A percentile compares a stretch with the other conserved stretches of the same genome.
These are phyloP conservation scores for Penicillium rolfsii DNA, from an alignment of 2,329 filamentous ascomycete species.

Conservation along the genomic window DNA sequence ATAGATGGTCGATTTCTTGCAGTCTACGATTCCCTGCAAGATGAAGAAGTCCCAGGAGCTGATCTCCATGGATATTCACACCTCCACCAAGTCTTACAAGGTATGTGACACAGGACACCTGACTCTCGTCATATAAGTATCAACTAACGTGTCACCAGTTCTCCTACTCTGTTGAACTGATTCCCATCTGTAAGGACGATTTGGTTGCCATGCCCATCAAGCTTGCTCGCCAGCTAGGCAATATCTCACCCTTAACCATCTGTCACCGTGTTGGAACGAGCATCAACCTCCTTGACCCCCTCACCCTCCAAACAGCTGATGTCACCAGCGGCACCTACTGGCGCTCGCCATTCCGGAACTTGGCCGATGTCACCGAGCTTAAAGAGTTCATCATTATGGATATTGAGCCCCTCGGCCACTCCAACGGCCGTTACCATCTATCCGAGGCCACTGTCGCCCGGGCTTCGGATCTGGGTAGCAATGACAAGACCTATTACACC, in stretches of 20 bases:
- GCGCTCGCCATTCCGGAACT: constrained; percentile 80
- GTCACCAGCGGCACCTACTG: constrained; percentile 83
- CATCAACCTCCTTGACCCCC: constrained; percentile 85
- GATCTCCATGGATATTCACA: constrained; percentile 92
- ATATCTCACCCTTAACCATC: constrained; percentile 82
- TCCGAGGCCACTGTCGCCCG: constrained; percentile 87
- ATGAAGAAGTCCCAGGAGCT: constrained; percentile 87
- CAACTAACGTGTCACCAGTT: constrained; percentile 58
- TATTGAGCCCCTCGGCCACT: constrained; percentile 75
- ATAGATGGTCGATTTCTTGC: constrained; percentile 81
- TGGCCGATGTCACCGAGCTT: constrained; percentile 82
- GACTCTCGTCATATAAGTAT: background rate
- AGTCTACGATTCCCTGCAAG: constrained; percentile 70
- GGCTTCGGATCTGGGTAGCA: constrained; percentile 81
- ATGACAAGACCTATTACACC: constrained; percentile 85
- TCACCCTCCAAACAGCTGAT: constrained; percentile 88
- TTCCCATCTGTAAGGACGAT: constrained; percentile 97
- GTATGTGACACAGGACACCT: background rate
- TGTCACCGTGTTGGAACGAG: constrained; percentile 89
- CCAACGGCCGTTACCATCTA: constrained; percentile 79
- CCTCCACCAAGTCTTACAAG: constrained; percentile 83
- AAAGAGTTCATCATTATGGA: constrained; percentile 95
- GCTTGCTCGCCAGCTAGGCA: constrained; percentile 82
- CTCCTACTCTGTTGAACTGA: constrained; percentile 80
- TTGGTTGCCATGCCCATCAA: constrained; percentile 90